Conservation (phyloP, 1,284 basidiomycete genomes). For the Athelia sp. region DNA sequence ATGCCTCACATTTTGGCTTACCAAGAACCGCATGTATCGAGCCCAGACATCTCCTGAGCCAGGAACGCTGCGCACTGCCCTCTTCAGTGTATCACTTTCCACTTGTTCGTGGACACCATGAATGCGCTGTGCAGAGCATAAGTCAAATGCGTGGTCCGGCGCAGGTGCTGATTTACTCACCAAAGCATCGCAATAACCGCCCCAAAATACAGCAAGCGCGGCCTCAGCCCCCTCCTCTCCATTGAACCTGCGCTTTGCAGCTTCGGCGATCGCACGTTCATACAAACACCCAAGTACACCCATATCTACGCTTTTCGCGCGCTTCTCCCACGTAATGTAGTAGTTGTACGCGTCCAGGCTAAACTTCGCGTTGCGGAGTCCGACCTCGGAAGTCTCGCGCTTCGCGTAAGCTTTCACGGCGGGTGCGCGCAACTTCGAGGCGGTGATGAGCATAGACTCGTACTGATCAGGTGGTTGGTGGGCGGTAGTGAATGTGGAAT, state of each 20-base stretch:
- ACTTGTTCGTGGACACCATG: conserved; percentile 35
- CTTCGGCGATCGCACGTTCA: conserved; percentile 76
- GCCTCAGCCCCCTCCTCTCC: conserved; percentile 53
- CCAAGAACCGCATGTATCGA: conserved; percentile 64
- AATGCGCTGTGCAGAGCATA: conserved; percentile 36
- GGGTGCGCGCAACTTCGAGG: conserved; percentile 63
- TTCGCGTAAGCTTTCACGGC: conserved; percentile 58
- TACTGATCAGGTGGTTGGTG: conserved; percentile 73
- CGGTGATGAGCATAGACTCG: conserved; percentile 68
- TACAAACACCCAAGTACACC: conserved; percentile 59
- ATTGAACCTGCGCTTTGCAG: conserved; percentile 48
- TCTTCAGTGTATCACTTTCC: conserved; percentile 37
- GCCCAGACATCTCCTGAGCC: conserved; percentile 70
- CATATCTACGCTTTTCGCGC: conserved; percentile 59
- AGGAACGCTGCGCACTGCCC: conserved; percentile 65
- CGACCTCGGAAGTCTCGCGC: conserved; percentile 55
- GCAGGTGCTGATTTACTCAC: conserved; percentile 21
- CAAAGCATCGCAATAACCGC: conserved; percentile 56
- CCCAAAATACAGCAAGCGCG: conserved; percentile 58
- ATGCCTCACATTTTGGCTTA: conserved; percentile 21
- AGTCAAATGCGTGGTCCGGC: conserved; percentile 16
- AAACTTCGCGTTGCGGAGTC: conserved; percentile 48
- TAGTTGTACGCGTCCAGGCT: conserved; percentile 58
- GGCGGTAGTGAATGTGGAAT: conserved; percentile 83
- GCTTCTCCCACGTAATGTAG: conserved; percentile 62